A percentile compares a stretch with the other conserved stretches of the same genome.
phyloP scores from a whole-genome alignment of 2,329 filamentous ascomycete genomes.

The Ophiostoma novo-ulmi region DNA sequence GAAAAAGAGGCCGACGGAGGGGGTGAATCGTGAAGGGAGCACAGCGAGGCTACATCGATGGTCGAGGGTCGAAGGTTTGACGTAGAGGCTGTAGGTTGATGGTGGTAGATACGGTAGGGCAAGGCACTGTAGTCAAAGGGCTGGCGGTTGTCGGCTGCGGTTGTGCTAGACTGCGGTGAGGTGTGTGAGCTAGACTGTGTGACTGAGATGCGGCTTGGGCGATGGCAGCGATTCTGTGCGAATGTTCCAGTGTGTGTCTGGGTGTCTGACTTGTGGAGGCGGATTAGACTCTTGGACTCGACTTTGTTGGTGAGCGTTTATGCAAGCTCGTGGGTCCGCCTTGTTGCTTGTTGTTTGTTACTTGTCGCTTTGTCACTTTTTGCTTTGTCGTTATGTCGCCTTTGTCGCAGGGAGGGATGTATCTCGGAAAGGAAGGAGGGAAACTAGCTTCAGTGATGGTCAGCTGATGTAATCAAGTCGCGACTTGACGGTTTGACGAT shows the following conservation, averaged over 20 bases:
- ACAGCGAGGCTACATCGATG: slow-evolving; percentile 25
- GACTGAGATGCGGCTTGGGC: slow-evolving; percentile 1
- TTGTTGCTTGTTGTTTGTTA: neutral
- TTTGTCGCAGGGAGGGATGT: slow-evolving; percentile 3
- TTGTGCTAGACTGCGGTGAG: slow-evolving; percentile 1
- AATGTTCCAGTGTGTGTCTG: neutral
- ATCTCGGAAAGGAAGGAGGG: neutral
- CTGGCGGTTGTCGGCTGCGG: neutral
- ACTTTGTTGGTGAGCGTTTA: slow-evolving; percentile 1
- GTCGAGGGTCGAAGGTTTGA: neutral
- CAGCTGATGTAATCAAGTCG: neutral
- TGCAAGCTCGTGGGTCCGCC: slow-evolving; percentile 6
- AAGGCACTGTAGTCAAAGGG: neutral
- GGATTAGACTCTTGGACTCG: neutral
- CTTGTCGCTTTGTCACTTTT: no score
- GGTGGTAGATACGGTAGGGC: neutral
- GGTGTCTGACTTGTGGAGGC: slow-evolving; percentile 1
- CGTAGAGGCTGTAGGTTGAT: neutral
- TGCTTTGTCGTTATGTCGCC: neutral
- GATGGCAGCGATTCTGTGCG: slow-evolving; percentile 1
- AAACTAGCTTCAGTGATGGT: neutral
- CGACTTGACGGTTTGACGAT: neutral
- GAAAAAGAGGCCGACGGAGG: neutral
- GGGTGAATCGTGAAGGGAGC: neutral
- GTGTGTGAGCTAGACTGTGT: neutral